These are phyloP conservation scores for Pleurotus cornucopiae DNA, from an alignment of 768 basidiomycete species.

Conservation along the genomic window DNA sequence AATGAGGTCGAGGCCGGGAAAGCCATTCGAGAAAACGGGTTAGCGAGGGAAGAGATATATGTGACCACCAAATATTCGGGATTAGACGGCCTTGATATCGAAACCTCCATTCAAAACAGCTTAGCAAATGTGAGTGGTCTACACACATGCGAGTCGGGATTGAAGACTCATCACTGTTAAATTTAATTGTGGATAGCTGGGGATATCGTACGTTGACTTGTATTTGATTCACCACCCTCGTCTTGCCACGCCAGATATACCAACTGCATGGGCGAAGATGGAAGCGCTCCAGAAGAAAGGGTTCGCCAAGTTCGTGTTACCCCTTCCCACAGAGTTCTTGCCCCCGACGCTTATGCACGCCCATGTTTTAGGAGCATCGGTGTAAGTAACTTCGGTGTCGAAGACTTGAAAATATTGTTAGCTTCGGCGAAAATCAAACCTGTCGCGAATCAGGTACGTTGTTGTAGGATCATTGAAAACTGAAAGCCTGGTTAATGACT, in stretches of 20 bases:
- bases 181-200: constrained; percentile 39
- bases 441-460: constrained; percentile 58
- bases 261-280: constrained; percentile 60
- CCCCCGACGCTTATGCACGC: too few relatives aligned
- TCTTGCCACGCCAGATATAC: constrained; percentile 53
- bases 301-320: constrained; percentile 42
- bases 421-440: constrained; percentile 58
- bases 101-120: constrained; percentile 52
- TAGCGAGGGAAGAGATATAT: constrained; percentile 51
- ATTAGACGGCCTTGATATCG: constrained; percentile 42
- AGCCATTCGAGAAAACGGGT: constrained; percentile 52
- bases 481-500: neutral
- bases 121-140: constrained; percentile 42
- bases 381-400: constrained; percentile 62
- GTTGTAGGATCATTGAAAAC: neutral
- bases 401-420: constrained; percentile 51
- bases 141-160: too few relatives aligned
- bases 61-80: constrained; percentile 69
- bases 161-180: too few relatives aligned
- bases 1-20: constrained; percentile 57
- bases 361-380: constrained; percentile 54
- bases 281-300: constrained; percentile 55
- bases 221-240: constrained; percentile 65
- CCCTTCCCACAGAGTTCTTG: neutral
- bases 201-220: constrained; percentile 60